phyloP scores from a whole-genome alignment of 1,284 basidiomycete species.

The Mycena citricolor region DNA sequence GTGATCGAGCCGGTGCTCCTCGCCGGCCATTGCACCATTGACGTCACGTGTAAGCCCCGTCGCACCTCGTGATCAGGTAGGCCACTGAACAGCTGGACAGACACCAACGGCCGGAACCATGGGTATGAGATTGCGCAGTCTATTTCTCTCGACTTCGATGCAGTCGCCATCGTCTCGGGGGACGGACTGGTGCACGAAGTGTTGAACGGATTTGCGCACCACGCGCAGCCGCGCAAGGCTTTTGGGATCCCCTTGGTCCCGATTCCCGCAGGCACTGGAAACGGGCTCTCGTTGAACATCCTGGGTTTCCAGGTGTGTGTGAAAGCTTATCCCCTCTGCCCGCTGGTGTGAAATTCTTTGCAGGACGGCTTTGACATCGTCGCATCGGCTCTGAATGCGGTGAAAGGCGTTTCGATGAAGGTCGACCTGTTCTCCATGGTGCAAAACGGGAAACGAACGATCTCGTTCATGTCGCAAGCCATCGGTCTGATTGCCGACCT shows the following conservation, averaged over 20 bases:
- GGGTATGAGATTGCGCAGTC: conserved; percentile 60
- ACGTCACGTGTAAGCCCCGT: conserved; percentile 44
- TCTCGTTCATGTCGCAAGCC: conserved; percentile 88
- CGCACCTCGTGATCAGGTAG: background rate
- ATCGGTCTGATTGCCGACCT: conserved; percentile 92
- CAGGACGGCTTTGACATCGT: conserved; percentile 75
- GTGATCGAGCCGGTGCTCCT: conserved; percentile 70
- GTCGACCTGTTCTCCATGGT: conserved; percentile 83
- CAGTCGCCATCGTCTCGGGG: conserved; percentile 72
- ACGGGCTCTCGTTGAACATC: conserved; percentile 77
- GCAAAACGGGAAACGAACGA: conserved; percentile 65
- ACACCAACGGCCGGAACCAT: conserved; percentile 62
- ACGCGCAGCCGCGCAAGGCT: conserved; percentile 68
- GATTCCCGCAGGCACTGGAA: conserved; percentile 87
- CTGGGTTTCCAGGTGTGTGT: conserved; percentile 61
- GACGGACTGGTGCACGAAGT: conserved; percentile 84
- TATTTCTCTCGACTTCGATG: conserved; percentile 62
- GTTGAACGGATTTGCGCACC: conserved; percentile 86
- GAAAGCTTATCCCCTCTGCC: background rate
- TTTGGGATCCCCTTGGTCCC: conserved; percentile 79
- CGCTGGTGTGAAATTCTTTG: conserved; percentile 1
- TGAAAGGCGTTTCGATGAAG: conserved; percentile 82
- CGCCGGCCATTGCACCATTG: conserved; percentile 64
- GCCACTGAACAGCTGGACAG: conserved; percentile 34
- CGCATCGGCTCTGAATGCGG: conserved; percentile 77